phyloP scores from a whole-genome alignment of 83 land plant species.

The Picea mariana region DNA sequence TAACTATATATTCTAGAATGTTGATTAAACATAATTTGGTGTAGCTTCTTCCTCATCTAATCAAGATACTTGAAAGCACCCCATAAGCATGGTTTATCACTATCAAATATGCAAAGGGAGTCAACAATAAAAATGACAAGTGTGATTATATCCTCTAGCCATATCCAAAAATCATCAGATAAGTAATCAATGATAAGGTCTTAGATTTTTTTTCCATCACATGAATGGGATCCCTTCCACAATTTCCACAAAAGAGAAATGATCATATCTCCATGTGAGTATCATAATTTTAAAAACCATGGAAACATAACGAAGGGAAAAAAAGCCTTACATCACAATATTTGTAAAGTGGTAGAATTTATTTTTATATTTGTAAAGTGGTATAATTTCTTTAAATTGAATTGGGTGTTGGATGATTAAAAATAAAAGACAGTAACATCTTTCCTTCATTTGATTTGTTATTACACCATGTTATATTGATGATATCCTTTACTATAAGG shows the following conservation, averaged over 20 bases:
- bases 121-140: too few species aligned
- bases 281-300: background rate
- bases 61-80: background rate
- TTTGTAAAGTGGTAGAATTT: too few species aligned
- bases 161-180: background rate
- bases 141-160: too few species aligned
- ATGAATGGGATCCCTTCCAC: background rate
- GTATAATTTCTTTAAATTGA: too few species aligned
- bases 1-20: background rate
- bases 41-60: background rate
- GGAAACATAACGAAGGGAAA: too few species aligned
- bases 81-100: background rate
- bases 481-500: too few species aligned
- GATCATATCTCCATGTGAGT: background rate
- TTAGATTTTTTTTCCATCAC: background rate
- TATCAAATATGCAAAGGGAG: background rate
- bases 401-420: too few species aligned
- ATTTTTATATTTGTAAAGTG: too few species aligned
- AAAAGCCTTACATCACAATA: too few species aligned
- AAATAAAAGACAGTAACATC: too few species aligned
- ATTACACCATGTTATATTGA: too few species aligned
- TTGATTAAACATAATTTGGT: background rate
- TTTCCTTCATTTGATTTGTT: too few species aligned
- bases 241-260: background rate
- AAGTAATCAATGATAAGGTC: background rate